Percentiles rank a stretch among this genome's conserved stretches.
phyloP scores from a whole-genome alignment of 257 asterid genomes.

The Scutellaria minor region DNA sequence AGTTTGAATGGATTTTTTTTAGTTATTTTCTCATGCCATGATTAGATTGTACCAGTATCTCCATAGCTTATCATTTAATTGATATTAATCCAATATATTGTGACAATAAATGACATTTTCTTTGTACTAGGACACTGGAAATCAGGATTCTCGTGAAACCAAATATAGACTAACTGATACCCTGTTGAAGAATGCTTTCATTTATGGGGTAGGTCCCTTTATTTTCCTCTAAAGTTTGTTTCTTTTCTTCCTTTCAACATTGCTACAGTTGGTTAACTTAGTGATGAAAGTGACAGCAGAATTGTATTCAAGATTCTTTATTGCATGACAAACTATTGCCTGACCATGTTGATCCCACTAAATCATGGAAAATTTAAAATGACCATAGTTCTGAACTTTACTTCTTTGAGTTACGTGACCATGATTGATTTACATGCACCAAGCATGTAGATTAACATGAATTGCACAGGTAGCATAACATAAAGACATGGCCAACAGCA shows the following conservation, averaged over 20 bases:
- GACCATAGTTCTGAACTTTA: background rate
- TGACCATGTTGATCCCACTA: background rate
- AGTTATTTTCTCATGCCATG: background rate
- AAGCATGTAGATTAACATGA: background rate
- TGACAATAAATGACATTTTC: background rate
- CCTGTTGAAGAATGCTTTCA: slow-evolving; percentile 44
- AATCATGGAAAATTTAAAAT: too few relatives aligned
- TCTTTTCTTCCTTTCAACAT: slow-evolving; percentile 5
- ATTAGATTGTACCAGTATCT: background rate
- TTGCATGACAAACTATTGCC: background rate
- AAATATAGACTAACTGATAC: slow-evolving; percentile 22
- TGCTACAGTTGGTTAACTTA: background rate
- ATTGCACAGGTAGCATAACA: background rate
- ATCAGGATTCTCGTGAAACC: slow-evolving; percentile 31
- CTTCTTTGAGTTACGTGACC: background rate
- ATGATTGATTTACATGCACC: background rate
- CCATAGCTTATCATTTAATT: background rate
- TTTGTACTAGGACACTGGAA: slow-evolving; percentile 41
- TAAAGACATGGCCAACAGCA: background rate
- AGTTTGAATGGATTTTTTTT: slow-evolving; percentile 9
- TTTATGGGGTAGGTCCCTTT: slow-evolving; percentile 37
- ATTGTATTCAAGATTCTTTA: background rate
- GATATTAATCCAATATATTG: background rate
- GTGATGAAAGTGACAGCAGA: background rate
- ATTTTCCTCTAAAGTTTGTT: background rate